A percentile compares a stretch with the other conserved stretches of the same genome.
Evolutionary conservation across 768 basidiomycete genomes (phyloP).

Genomic region (Macrolepiota dolichaula): DNA sequence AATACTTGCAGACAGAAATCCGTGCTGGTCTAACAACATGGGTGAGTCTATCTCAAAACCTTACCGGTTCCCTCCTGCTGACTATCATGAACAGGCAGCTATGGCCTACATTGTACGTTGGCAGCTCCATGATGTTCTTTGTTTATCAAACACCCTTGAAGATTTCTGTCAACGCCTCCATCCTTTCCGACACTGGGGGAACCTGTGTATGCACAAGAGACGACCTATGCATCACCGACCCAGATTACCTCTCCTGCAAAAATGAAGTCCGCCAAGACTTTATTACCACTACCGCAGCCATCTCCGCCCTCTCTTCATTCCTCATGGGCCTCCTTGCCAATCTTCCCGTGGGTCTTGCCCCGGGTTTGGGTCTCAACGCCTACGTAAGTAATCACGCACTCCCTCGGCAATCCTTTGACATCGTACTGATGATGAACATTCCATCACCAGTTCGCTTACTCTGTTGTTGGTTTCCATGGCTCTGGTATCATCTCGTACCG

Average conservation of each 20-base stretch:
- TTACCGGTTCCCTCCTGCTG: neutral
- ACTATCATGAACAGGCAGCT: conserved; percentile 44
- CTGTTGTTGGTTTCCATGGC: conserved; percentile 84
- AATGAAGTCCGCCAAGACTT: conserved; percentile 68
- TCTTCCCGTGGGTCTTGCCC: conserved; percentile 86
- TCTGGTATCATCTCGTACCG: conserved; percentile 67
- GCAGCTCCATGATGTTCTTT: neutral
- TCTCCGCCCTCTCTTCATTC: conserved; percentile 70
- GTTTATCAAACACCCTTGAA: conserved; percentile 21
- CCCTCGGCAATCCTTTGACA: neutral
- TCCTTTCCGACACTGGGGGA: conserved; percentile 74
- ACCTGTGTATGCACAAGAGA: conserved; percentile 70
- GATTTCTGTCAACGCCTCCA: conserved; percentile 86
- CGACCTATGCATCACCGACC: conserved; percentile 52
- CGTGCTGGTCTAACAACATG: conserved; percentile 81
- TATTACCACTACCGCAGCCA: conserved; percentile 79
- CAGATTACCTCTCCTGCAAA: conserved; percentile 53
- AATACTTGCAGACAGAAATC: conserved; percentile 56
- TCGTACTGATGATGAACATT: neutral
- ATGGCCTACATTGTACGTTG: conserved; percentile 79
- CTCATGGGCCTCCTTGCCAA: conserved; percentile 86
- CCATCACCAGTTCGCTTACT: conserved; percentile 69
- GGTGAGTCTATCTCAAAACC: conserved; percentile 38
- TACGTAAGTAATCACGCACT: conserved; percentile 48
- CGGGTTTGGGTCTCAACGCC: conserved; percentile 80